Base-by-base conservation (phyloP, 352 stramenopile genomes). In the Pythium folliculosum region DNA sequence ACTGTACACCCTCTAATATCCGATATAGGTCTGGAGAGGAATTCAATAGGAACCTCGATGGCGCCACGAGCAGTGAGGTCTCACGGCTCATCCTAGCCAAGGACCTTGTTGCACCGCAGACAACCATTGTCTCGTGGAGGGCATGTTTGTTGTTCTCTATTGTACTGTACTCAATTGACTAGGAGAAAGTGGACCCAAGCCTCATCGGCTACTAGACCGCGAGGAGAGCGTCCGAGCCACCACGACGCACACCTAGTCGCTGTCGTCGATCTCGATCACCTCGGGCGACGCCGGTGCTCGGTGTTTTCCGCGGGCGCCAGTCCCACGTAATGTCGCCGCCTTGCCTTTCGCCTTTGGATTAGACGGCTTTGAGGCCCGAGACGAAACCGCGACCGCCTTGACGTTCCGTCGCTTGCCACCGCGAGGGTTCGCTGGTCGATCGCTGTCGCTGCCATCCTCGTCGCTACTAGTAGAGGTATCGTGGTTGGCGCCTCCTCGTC, bases 181-280 rank as follows among this genome's bases (percentile, higher is more conserved):
- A 32, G 5, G 27, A 5, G 27, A 32, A 2, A 5, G 27, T 32
- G 27, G 3, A 32, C 3, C 27, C 2, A 32, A 5, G 3, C 27
- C 3, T 32, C 27, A 32, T 32, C 3, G 27, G 5, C 27, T 5
- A 32, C 27, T 32, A 6, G 2, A 5, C 3, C 27, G 27, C 2
- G 27, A 32, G 27, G 27, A 32, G 27, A 32, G 27, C 27, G 27
- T 32, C 2, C 5, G 2, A 5, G 27, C 5, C 27, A 5, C 27
- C 27, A 12, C 35, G 35, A 40, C 35, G 10, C 35, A 10, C 12
- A 10, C 1, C 25, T 55, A 55, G 23, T 55, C 25, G 25, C 49
- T 55, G 25, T 55, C 49, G 22, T 40, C 16, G 16, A 55, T 55
- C 8, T 55, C 49, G 25, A 55, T 55, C 16, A 55, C 17, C 25